A percentile compares a stretch with the other conserved stretches of the same genome.
phyloP scores from a whole-genome alignment of 805 yeast species.

The Metschnikowia sp. region DNA sequence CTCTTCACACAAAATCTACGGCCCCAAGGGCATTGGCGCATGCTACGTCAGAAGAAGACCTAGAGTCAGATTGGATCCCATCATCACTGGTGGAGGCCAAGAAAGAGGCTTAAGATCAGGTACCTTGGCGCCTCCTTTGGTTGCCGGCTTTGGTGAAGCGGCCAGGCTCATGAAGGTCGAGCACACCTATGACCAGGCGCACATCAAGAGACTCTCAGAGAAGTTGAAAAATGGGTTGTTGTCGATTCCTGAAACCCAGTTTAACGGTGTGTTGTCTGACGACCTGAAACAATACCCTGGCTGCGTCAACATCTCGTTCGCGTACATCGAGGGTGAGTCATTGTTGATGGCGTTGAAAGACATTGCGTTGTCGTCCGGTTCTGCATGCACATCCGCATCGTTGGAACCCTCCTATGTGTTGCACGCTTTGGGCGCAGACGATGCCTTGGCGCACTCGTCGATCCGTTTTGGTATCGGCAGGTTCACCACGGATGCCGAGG shows the following conservation, averaged over 20 bases:
- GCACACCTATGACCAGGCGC: conserved; percentile 65
- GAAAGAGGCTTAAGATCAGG: conserved; percentile 98
- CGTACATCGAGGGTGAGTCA: conserved; percentile 97
- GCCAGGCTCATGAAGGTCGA: conserved; percentile 79
- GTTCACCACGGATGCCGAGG: conserved; percentile 93
- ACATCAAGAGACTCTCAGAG: conserved; percentile 67
- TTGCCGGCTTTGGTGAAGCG: conserved; percentile 97
- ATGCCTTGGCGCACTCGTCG: conserved; percentile 97
- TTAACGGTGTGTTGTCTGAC: conserved; percentile 77
- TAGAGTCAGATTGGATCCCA: conserved; percentile 92
- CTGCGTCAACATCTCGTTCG: conserved; percentile 94
- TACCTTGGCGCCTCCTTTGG: conserved; percentile 93
- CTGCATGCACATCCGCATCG: conserved; percentile 98
- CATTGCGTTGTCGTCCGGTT: conserved; percentile 92
- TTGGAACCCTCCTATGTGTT: conserved; percentile 95
- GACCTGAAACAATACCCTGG: conserved; percentile 63
- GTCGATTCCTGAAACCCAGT: conserved; percentile 79
- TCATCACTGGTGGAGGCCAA: conserved; percentile 97
- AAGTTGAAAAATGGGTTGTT: conserved; percentile 72
- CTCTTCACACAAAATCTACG: conserved; percentile 94
- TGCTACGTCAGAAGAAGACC: conserved; percentile 95
- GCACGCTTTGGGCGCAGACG: conserved; percentile 96
- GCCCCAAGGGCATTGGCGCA: conserved; percentile 98
- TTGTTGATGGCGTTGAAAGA: conserved; percentile 96
- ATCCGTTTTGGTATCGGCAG: conserved; percentile 96